Evolutionary conservation across 495 filamentous ascomycete species (phyloP), one percentile per base, ranked within the genome.

Genomic region (Eremomyces bilateralis): DNA sequence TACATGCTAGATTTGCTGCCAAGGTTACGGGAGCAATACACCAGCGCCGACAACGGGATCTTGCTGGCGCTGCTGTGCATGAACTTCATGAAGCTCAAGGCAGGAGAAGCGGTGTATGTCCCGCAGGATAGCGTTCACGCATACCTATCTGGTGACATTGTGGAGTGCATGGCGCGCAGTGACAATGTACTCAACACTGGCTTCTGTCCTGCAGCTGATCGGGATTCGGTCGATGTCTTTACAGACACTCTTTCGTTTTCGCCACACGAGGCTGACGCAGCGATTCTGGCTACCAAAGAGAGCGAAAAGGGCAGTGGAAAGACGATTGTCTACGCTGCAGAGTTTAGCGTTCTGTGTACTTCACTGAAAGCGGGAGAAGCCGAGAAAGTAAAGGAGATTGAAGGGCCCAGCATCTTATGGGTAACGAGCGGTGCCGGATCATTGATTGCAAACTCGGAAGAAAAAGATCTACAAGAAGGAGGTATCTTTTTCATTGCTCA

Each of bases 161-260:
- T 88, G 37, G 77, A 84, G 49, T 82, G 79, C 56, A 84, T 88
- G 78, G 78, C 77, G 2, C 69, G 79, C 15, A 74, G 65, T 21
- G 74, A 84, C 53, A 81, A 84, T 35, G 76, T 85, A 17, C 59
- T 83, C 10, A 78, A 76, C 40, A 65, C 64, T 2, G 76, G 78
- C 0, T 80, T 83, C 59, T 81, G 75, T 44, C 75, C 76, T 1
- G 58, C 57, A 0, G 57, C 67, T 0, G 64, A 76, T 17, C 59
- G 73, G 20, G 63, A 79, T 39, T 66, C 54, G 35, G 59, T 70
- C 28, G 69, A 77, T 19, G 38, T 69, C 6, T 83, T 82, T 51
- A 56, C 56, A 21, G 50, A 61, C 20, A 63, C 65, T 1, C 43
- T 82, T 3, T 73, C 62, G 0, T 80, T 80, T 41, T 49, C 56